These are phyloP conservation scores for Conoideocrella luteorostrata DNA, from an alignment of 2,329 filamentous ascomycete species.

Conservation along the genomic window DNA sequence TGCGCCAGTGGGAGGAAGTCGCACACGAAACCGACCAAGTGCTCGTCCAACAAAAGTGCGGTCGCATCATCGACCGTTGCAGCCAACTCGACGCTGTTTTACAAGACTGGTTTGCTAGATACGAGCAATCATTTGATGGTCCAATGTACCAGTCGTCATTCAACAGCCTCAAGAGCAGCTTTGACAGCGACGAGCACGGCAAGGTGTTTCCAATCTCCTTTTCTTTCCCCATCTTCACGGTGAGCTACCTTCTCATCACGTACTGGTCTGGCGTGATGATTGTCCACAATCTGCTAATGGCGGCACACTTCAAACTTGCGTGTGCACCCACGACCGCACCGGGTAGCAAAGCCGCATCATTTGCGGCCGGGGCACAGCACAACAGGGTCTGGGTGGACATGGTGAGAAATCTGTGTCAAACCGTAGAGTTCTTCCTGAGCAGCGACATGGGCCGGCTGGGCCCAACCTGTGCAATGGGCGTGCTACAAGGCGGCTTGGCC, in stretches of 20 bases:
- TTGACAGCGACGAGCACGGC: conserved; percentile 3
- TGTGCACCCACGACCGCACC: not conserved
- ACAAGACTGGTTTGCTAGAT: not conserved
- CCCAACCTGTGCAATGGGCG: not conserved
- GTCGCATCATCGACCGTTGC: not conserved
- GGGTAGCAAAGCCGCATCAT: not conserved
- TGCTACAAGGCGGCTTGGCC: not conserved
- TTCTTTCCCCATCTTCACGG: conserved; percentile 3
- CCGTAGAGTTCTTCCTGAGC: conserved; percentile 6
- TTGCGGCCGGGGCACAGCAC: conserved; percentile 3
- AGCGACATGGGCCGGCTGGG: not conserved
- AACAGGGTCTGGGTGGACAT: conserved; percentile 4
- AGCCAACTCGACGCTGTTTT: not conserved
- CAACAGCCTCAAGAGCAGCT: conserved; percentile 1
- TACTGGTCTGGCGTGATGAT: conserved; percentile 10
- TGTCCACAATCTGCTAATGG: conserved; percentile 5
- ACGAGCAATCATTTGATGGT: not conserved
- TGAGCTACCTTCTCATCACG: conserved; percentile 8
- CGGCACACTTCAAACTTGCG: conserved; percentile 3
- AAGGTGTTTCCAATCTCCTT: conserved; percentile 9
- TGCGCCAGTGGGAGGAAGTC: conserved; percentile 5
- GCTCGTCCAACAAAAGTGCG: not conserved
- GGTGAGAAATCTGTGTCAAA: conserved; percentile 9
- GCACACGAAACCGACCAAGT: not conserved
- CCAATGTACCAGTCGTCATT: conserved; percentile 7